These are phyloP conservation scores for Adansonia madagascariensis DNA, from an alignment of 441 rosid species.

Conservation along the genomic window DNA sequence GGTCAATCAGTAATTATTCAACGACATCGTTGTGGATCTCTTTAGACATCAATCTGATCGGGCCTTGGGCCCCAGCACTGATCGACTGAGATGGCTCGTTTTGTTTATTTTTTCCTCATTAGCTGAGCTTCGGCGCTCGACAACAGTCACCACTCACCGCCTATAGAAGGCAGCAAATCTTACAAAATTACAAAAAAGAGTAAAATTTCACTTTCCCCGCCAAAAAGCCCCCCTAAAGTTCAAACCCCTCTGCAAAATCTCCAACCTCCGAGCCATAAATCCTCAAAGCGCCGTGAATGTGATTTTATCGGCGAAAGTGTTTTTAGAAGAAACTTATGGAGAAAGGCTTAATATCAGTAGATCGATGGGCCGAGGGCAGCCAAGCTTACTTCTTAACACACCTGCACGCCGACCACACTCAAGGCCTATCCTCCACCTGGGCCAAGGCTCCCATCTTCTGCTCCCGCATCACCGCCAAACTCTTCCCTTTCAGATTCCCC, in stretches of 20 bases:
- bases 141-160: no score
- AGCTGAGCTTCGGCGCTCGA: no score
- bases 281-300: no score
- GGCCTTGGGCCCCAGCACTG: no score
- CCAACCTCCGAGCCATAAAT: no score
- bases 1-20: no score
- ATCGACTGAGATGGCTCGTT: no score
- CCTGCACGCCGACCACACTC: slow-evolving; percentile 76
- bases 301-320: not conserved
- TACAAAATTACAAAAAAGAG: no score
- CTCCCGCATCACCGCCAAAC: slow-evolving; percentile 72
- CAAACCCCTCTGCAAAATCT: not conserved
- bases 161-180: no score
- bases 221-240: not conserved
- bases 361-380: slow-evolving; percentile 70
- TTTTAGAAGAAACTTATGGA: slow-evolving; percentile 46
- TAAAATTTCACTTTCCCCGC: not conserved
- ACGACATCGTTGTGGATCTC: no score
- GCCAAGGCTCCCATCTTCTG: slow-evolving; percentile 67
- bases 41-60: no score
- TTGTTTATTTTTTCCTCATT: no score
- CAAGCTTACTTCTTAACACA: slow-evolving; percentile 79
- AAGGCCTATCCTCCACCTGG: slow-evolving; percentile 66
- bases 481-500: slow-evolving; percentile 69
- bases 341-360: slow-evolving; percentile 72